Base-by-base conservation (phyloP, 78 protist genomes). In the Emiliania huxleyi region DNA sequence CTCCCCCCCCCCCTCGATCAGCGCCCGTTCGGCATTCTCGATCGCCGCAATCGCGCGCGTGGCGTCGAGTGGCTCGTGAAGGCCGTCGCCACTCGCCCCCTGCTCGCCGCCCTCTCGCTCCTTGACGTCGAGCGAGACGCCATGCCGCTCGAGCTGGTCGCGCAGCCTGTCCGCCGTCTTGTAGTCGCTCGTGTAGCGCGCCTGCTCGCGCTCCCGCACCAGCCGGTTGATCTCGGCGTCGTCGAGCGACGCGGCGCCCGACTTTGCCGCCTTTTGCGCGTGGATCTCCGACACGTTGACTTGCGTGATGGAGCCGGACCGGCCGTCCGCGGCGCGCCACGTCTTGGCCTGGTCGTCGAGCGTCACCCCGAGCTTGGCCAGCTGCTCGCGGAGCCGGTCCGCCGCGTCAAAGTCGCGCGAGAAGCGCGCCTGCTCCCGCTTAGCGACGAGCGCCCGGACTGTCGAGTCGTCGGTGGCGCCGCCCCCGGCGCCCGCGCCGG, bases 141-240 rank as follows among this genome's bases (percentile, higher is more conserved):
- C 81, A 22, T 71, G 81, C 81, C n/a, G 15, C 81, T 71, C 81
- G 43, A 71, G 81, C 81, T 26, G 35, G 21, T 71, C 81, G 42
- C 81, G 81, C 42, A 71, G 81, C 11, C 35, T 8, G 81, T 71
- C 81, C 18, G 81, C 81, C 81, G 81, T 71, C 81, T 71, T 71
- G 81, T 71, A 71, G 81, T 71, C 81, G 42, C 42, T 11, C 29
- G 81, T 71, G 81, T 19, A 71, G 45, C 81, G 81, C 23, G 81
- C 81, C 81, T 71, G 81, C 81, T 71, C 81, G 81, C 81, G 81
- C 42, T 71, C 81, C 18, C 42, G 37, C 45, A 71, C 81, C 29
- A 71, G 81, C 42, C 81, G 81, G 44, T 71, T 22, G 81, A 71
- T 71, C 52, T 71, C 81, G 43, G 5, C 81, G 42, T 71, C 81